These are phyloP conservation scores for Diaporthe caulivora DNA, from an alignment of 2,329 filamentous ascomycete genomes.

Conservation along the genomic window DNA sequence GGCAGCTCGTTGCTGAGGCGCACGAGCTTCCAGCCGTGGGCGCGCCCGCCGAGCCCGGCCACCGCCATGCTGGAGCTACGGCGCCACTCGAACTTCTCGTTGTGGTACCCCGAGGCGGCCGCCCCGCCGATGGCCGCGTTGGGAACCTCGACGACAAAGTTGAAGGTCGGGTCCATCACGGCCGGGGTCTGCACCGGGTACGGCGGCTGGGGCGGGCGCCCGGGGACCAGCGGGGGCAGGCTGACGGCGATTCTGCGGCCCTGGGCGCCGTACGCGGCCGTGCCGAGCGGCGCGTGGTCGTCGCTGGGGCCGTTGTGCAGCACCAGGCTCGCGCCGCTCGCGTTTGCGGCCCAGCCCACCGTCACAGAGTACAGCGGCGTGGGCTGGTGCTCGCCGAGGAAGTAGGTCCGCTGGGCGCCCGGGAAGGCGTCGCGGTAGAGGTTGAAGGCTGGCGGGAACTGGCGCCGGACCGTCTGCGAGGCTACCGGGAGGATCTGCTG, in stretches of 20 bases:
- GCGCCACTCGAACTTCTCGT: constrained; percentile 59
- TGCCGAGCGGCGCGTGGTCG: constrained; percentile 47
- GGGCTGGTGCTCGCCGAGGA: constrained; percentile 49
- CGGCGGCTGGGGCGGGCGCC: constrained; percentile 36
- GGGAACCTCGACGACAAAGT: constrained; percentile 52
- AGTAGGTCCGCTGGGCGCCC: constrained; percentile 39
- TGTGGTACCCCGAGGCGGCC: constrained; percentile 34
- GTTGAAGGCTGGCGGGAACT: constrained; percentile 50
- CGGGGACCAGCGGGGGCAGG: constrained; percentile 46
- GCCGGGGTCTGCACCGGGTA: constrained; percentile 35
- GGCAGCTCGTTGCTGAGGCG: constrained; percentile 46
- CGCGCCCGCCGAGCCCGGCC: constrained; percentile 47
- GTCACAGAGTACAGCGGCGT: constrained; percentile 50
- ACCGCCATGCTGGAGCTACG: constrained; percentile 52
- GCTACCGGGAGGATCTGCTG: constrained; percentile 24
- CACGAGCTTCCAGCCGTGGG: constrained; percentile 57
- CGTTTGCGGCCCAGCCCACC: constrained; percentile 43
- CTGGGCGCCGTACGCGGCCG: constrained; percentile 41
- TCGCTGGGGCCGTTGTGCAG: constrained; percentile 51
- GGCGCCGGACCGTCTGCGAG: constrained; percentile 40
- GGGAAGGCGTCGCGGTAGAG: constrained; percentile 46
- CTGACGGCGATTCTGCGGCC: constrained; percentile 44
- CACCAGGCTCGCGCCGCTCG: constrained; percentile 47
- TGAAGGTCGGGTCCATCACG: constrained; percentile 3
- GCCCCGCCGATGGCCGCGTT: not conserved